These are phyloP conservation scores for Paraphoma chrysanthemicola DNA, from an alignment of 2,329 filamentous ascomycete genomes.

Conservation along the genomic window DNA sequence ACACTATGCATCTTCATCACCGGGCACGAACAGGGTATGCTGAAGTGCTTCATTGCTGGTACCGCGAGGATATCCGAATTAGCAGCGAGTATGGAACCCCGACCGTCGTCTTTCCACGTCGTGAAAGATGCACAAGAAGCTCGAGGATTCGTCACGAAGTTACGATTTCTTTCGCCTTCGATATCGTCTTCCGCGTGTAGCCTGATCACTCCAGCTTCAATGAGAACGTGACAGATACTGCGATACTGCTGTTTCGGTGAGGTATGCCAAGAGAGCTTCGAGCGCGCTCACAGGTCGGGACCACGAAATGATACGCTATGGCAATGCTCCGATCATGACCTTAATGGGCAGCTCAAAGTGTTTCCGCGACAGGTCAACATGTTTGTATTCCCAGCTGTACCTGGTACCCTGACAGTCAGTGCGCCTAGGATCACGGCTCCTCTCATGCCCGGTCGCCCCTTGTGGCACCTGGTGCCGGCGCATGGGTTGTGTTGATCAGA, in stretches of 20 bases:
- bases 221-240: too few species aligned
- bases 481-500: background rate
- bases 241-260: too few species aligned
- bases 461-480: background rate
- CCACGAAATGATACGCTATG: background rate
- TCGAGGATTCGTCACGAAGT: too few species aligned
- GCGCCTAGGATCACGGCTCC: background rate
- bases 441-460: background rate
- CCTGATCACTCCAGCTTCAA: too few species aligned
- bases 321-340: background rate
- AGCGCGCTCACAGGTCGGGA: background rate
- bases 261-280: background rate
- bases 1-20: background rate
- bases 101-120: too few species aligned
- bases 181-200: too few species aligned
- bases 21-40: background rate
- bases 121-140: too few species aligned
- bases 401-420: background rate
- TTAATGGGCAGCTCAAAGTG: background rate
- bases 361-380: slow-evolving; percentile 17
- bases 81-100: too few species aligned
- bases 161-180: too few species aligned
- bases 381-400: slow-evolving; percentile 15
- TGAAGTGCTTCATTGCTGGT: too few species aligned
- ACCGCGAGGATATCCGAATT: too few species aligned